Evolutionary conservation across 1,284 basidiomycete genomes (phyloP), one percentile per base, ranked within the genome.

Genomic region (Apiotrichum brassicae): DNA sequence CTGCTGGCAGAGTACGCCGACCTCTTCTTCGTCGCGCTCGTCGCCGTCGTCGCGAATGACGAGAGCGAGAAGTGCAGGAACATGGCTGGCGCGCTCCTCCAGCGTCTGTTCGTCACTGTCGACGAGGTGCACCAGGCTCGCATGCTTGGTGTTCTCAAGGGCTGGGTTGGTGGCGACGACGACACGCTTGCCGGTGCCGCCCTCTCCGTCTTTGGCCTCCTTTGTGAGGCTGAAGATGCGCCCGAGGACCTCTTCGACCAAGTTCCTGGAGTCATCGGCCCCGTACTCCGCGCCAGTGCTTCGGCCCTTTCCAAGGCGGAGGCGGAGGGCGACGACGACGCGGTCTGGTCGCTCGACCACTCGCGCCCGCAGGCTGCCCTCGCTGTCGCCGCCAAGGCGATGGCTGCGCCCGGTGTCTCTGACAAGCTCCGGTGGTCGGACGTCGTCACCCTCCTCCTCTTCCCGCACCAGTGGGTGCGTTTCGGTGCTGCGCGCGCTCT

Each of bases 381-480:
- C 4, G 79, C 81, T 16, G 78, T 82, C 0, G 65, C 87, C 14
- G 73, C 77, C 30, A 91, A 89, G 66, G 70, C 85, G 12, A 68
- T 86, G 28, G 79, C 79, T 25, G 72, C 81, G 1, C 81, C 84
- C 0, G 75, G 79, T 24, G 60, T 77, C 42, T 67, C 76, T 5
- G 48, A 43, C 25, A 74, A 71, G 44, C 71, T 88, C 2, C 70
- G 77, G 3, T 94, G 90, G 90, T 61, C 73, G 19, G 68, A 76
- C 0, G 76, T 95, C 36, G 75, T 82, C 18, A 64, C 77, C 0
- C 82, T 88, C 62, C 78, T 97, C 3, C 77, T 88, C 9, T 97
- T 86, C 74, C 92, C 93, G 12, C 94, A 99, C 72, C 82, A 87
- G 4, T 97, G 93, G 94, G 90, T 95, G 1, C 84, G 93, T 28